Evolutionary conservation across 2,329 filamentous ascomycete genomes (phyloP), one percentile per base, ranked within the genome.

Genomic region (Ilyonectria destructans): DNA sequence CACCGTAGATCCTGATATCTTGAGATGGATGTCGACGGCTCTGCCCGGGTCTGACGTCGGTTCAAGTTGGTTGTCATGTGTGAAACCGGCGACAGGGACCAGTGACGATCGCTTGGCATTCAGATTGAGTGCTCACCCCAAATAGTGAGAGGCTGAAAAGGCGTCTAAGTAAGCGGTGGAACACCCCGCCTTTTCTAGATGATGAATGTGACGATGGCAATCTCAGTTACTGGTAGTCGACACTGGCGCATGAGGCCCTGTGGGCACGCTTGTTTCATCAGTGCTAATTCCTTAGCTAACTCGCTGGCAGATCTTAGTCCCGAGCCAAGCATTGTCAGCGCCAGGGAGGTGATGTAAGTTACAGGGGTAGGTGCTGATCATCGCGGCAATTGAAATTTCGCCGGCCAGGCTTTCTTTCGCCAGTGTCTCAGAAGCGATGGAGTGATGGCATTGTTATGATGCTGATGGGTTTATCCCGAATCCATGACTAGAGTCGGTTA

Each of bases 341-440:
- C 19, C 37, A 55, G 55, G 59, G 31, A 59, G 54, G 43, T 57
- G 23, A 29, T 43, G 48, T 40, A 19, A 37, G 37, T 46, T 40
- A 37, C 51, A 49, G 46, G 62, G 62, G 46, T 69, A 45, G 55
- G 61, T 26, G 64, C 43, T 31, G 75, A 77, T 76, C 74, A 48
- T 65, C 65, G 58, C 69, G 76, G 67, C 74, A 74, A 78, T 78
- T 75, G 70, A 77, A 77, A 77, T 78, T 75, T 76, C 67, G 37
- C 58, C 61, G 23, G 54, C 54, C 58, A 68, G 59, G 51, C 29
- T 49, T 58, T 56, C 43, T 15, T 17, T 55, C 40, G 33, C 58
- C 65, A 55, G 35, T 64, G 66, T 68, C 69, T 68, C 59, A 63
- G 52, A 40, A 55, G 12, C 35, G 31, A 58, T 51, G 8, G 54